Evolutionary conservation across 129 eudicot species (phyloP).

Genomic region (Erigeron canadensis): DNA sequence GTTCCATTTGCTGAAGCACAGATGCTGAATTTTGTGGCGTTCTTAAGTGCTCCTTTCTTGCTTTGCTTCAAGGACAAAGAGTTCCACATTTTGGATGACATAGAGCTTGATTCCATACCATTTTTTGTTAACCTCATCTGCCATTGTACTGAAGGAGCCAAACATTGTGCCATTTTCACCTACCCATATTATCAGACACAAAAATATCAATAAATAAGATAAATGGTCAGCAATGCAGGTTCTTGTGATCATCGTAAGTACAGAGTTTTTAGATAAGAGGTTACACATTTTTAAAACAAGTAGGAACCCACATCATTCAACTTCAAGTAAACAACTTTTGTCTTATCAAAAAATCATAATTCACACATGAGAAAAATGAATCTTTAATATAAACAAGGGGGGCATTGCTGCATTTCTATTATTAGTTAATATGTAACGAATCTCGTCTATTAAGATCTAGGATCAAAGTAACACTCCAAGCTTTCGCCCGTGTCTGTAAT

Average conservation of each 20-base stretch:
- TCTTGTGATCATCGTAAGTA: not conserved
- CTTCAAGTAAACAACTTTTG: not conserved
- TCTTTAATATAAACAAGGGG: too few relatives aligned
- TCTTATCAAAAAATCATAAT: not conserved
- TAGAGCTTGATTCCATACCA: slow-evolving; percentile 44
- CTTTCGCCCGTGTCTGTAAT: not conserved
- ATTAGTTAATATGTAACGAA: too few relatives aligned
- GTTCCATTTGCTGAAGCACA: slow-evolving; percentile 65
- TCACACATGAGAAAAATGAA: not conserved
- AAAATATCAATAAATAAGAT: not conserved
- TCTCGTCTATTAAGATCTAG: not conserved
- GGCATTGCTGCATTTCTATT: too few relatives aligned
- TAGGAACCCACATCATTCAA: too few relatives aligned
- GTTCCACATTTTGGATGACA: slow-evolving; percentile 71
- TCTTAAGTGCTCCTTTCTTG: slow-evolving; percentile 59
- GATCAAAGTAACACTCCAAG: not conserved
- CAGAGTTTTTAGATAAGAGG: too few relatives aligned
- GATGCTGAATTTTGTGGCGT: slow-evolving; percentile 55
- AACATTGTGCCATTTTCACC: slow-evolving; percentile 83
- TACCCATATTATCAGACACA: slow-evolving; percentile 21
- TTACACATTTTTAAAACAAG: too few relatives aligned
- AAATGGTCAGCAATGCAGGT: slow-evolving; percentile 14
- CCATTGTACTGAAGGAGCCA: slow-evolving; percentile 97
- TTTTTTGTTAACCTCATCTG: slow-evolving; percentile 60
- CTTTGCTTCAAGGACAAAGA: slow-evolving; percentile 66